These are phyloP conservation scores for Arachnopeziza araneosa DNA, from an alignment of 2,329 filamentous ascomycete species.

Conservation along the genomic window DNA sequence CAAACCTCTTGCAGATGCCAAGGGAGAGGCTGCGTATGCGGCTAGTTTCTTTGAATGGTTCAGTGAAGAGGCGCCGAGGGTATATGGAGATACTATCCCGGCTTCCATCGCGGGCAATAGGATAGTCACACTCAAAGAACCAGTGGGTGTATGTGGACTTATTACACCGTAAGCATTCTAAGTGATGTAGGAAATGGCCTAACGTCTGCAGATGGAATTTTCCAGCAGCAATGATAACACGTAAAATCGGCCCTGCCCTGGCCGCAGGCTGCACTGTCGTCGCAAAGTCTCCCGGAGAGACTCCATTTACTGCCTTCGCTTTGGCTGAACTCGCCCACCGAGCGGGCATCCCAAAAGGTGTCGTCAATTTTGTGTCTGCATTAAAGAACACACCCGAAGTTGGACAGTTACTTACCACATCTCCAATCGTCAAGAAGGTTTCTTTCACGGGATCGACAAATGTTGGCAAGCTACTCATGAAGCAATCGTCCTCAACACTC, in stretches of 20 bases:
- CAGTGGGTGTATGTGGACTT: slow-evolving; percentile 75
- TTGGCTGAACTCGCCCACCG: slow-evolving; percentile 80
- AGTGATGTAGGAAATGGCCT: neutral
- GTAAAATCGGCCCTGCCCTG: slow-evolving; percentile 67
- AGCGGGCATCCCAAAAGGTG: slow-evolving; percentile 83
- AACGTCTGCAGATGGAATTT: slow-evolving; percentile 66
- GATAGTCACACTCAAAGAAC: slow-evolving; percentile 74
- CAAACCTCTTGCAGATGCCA: slow-evolving; percentile 72
- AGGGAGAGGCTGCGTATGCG: slow-evolving; percentile 66
- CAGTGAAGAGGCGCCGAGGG: slow-evolving; percentile 68
- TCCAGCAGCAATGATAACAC: slow-evolving; percentile 68
- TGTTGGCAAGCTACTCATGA: slow-evolving; percentile 75
- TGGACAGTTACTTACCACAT: slow-evolving; percentile 70
- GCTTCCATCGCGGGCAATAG: slow-evolving; percentile 66
- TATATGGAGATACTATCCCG: slow-evolving; percentile 71
- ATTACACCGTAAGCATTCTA: slow-evolving; percentile 58
- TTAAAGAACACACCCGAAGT: slow-evolving; percentile 74
- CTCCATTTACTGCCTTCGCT: slow-evolving; percentile 84
- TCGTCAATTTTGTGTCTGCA: slow-evolving; percentile 83
- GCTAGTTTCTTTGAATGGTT: slow-evolving; percentile 79
- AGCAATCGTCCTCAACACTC: slow-evolving; percentile 74
- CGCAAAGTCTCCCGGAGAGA: slow-evolving; percentile 85
- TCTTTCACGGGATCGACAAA: slow-evolving; percentile 83
- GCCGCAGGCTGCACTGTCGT: slow-evolving; percentile 96
- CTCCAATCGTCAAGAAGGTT: slow-evolving; percentile 75